phyloP scores from a whole-genome alignment of 2,329 filamentous ascomycete species.

The Fusarium brevicatenulatum region DNA sequence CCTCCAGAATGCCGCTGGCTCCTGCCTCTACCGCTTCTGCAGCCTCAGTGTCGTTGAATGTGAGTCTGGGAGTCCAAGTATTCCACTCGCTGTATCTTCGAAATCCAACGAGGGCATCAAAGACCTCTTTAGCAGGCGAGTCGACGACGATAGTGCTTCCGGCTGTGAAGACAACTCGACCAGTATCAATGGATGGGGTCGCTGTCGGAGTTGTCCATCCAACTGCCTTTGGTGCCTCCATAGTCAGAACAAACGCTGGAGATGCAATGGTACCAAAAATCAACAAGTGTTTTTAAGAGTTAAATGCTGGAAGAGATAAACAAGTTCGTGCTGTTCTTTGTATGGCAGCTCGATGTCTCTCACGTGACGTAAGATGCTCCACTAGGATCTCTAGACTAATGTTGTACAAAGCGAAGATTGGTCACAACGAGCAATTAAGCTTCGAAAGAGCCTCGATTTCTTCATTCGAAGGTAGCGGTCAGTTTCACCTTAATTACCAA shows the following conservation, averaged over 20 bases:
- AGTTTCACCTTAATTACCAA: too few species aligned
- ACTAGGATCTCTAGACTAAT: background rate
- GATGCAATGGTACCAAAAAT: accelerated
- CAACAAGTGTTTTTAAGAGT: accelerated
- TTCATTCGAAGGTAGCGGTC: too few species aligned
- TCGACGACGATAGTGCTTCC: background rate
- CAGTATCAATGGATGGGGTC: background rate
- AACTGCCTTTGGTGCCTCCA: background rate
- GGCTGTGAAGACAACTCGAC: background rate
- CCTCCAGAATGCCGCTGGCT: background rate
- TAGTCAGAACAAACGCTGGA: background rate
- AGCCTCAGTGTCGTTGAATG: background rate
- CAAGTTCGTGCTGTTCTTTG: background rate
- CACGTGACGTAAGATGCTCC: background rate
- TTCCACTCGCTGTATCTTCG: background rate
- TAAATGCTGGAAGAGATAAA: accelerated
- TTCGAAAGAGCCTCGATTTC: too few species aligned
- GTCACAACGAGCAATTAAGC: too few species aligned
- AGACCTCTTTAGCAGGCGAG: background rate
- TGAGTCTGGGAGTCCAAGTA: background rate
- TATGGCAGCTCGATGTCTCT: background rate
- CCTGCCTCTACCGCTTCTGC: background rate
- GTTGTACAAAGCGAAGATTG: too few species aligned
- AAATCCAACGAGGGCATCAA: background rate
- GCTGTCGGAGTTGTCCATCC: background rate